Evolutionary conservation across 108 stramenopile genomes (phyloP), one percentile per base, ranked within the genome.

Genomic region (Fragilaria radians): DNA sequence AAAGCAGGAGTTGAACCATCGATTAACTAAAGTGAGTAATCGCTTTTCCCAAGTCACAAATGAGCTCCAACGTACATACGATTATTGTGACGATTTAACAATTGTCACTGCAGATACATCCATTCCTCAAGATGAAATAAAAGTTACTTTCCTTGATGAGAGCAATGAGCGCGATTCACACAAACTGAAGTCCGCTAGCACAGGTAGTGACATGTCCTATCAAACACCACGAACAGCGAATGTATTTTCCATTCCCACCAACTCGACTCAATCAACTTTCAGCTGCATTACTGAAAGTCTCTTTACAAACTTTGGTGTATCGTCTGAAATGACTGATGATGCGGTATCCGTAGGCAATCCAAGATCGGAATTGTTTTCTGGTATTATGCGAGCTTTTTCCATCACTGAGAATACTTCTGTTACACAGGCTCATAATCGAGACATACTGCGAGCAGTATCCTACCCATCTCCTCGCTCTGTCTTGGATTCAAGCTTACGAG

Each of bases 21-120:
- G 85, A 53, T 82, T 87, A 69, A 81, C 59, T 25, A 67, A 81
- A 54, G 54, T 83, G 25, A 83, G 85, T 62, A 84, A 72, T 46
- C 80, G 81, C 19, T 83, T 85, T 22, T 19, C 64, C 36, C 33
- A 32, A 27, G 45, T 61, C 46, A n/a, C 78, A 9, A 28, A 69
- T n/a, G 71, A 78, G 25, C 45, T 77, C 3, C 60, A 59, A 34
- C 27, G 29, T 23, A 24, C 52, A 76, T 61, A 87, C 26, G 57
- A 85, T 42, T 71, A 80, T 7, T 78, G 80, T 22, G 86, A 87
- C 62, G 88, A 90, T 66, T 49, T 83, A 1, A 83, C 81, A 28
- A 73, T 82, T 5, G 68, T 82, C 60, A 53, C 59, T 18, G 74
- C 71, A 19, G 68, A 71, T 28, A 64, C 76, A 3, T 74, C 74